These are phyloP conservation scores for Globisporangium heterothallicum DNA, from an alignment of 352 stramenopile species.

Conservation along the genomic window DNA sequence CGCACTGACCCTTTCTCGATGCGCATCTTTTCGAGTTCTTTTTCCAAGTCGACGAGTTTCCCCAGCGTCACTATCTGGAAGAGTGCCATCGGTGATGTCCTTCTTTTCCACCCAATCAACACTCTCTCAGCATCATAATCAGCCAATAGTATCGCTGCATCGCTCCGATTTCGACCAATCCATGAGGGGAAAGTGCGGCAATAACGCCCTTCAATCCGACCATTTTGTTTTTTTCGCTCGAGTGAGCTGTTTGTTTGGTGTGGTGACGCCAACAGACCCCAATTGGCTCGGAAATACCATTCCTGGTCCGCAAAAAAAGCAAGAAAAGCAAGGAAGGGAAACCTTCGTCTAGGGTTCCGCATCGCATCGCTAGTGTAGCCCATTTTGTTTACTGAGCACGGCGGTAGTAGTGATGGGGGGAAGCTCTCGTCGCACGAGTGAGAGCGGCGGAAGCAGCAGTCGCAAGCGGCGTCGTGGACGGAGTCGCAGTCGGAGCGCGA, in stretches of 20 bases:
- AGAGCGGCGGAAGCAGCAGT: constrained; percentile 16
- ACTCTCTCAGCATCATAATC: background rate
- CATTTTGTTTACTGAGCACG: background rate
- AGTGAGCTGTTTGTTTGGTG: too few species aligned
- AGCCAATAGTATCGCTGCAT: background rate
- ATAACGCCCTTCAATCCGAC: constrained; percentile 10
- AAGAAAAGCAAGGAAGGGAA: background rate
- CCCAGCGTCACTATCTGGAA: too few species aligned
- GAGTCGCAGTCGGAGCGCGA: constrained; percentile 15
- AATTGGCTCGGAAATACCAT: constrained; percentile 7
- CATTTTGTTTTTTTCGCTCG: background rate
- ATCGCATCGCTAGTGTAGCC: too few species aligned
- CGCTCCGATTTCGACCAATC: too few species aligned
- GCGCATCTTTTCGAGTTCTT: too few species aligned
- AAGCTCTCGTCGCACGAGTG: constrained; percentile 9
- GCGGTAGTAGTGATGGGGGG: constrained; percentile 15
- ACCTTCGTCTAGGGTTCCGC: background rate
- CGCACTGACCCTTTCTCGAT: too few species aligned
- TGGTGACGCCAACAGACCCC: constrained; percentile 9
- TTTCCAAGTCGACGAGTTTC: too few species aligned
- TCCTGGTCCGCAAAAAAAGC: background rate
- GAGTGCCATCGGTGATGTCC: too few species aligned
- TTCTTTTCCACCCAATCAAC: background rate
- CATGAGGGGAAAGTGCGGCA: background rate
- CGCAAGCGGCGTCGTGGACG: constrained; percentile 29